A percentile compares a stretch with the other conserved stretches of the same genome.
Conservation (phyloP, 2,329 filamentous ascomycete species). For the Neofusicoccum ribis region DNA sequence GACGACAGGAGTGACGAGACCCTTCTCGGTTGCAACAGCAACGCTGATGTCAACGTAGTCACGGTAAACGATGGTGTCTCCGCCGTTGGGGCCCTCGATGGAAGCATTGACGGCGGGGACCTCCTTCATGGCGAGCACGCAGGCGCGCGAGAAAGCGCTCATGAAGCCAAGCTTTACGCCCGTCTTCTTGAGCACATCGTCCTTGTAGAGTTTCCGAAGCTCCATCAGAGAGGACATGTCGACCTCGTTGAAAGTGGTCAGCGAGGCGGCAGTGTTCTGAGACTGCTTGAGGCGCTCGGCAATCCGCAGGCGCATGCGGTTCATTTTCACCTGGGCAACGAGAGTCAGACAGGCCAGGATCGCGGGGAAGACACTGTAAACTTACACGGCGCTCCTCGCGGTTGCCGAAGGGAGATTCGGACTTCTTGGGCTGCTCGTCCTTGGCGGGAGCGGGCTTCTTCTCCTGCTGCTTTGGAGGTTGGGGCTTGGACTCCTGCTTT, state of each 20-base stretch:
- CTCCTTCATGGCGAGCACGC: conserved; percentile 88
- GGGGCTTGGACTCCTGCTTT: conserved; percentile 38
- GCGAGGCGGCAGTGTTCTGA: conserved; percentile 94
- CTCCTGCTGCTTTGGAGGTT: conserved; percentile 34
- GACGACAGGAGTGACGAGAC: conserved; percentile 92
- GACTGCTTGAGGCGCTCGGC: conserved; percentile 98
- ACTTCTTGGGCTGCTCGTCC: conserved; percentile 35
- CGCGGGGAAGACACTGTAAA: conserved; percentile 23
- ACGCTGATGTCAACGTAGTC: conserved; percentile 98
- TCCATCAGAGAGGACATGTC: conserved; percentile 99
- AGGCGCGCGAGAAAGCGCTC: conserved; percentile 92
- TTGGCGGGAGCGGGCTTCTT: conserved; percentile 37
- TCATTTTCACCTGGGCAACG: conserved; percentile 86
- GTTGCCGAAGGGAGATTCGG: conserved; percentile 58
- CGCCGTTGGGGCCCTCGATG: conserved; percentile 91
- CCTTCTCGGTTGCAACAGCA: conserved; percentile 95
- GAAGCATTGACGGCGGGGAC: conserved; percentile 94
- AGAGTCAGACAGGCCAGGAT: neutral
- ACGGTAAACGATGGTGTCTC: conserved; percentile 96
- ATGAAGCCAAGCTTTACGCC: conserved; percentile 99
- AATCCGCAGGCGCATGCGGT: conserved; percentile 96
- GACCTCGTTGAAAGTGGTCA: conserved; percentile 98
- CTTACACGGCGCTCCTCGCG: conserved; percentile 86
- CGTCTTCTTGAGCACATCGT: conserved; percentile 91
- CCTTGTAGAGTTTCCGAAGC: conserved; percentile 96